Evolutionary conservation across 371 early-diverging fungal species (phyloP), one percentile per base, ranked within the genome.

Genomic region (Mucor lusitanicus): DNA sequence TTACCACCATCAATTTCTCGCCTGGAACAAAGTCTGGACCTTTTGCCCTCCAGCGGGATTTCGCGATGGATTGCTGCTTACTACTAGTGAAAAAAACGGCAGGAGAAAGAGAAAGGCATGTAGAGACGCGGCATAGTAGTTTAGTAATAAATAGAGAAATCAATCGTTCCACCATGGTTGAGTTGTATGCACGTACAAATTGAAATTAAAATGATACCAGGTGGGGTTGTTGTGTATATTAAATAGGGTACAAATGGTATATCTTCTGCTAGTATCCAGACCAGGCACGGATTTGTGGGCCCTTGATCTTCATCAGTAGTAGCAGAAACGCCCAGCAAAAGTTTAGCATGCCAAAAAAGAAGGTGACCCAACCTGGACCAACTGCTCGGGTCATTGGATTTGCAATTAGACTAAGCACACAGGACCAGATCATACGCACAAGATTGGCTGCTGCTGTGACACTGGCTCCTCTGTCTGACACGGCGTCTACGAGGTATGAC

Each of bases 371-470:
- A 4, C 77, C 77, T 37, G 78, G 73, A 5, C 82, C 82, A 33
- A 82, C 76, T 28, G 84, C 79, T 13, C 55, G 54, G 11, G 80
- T 80, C 80, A 83, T 78, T 27, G 80, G 83, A 61, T 80, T 80
- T 46, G 83, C 83, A 73, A 82, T 78, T 64, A 85, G 67, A 58
- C 86, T 84, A 19, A 82, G 78, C 15, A 83, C 79, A 71, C 85
- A 86, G 5, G 87, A 80, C 77, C 85, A 63, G 15, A 83, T 72
- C 87, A 86, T 86, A 17, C 85, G 70, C 17, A 84, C 74, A 40
- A 88, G 74, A 60, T 88, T 88, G 30, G 82, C 85, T 11, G 86
- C 88, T 1, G 88, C 86, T 4, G 85, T 86, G 11, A 84, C 87
- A 56, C 84, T 83, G 8, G 88, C 85, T 7, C 88, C 88, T n/a